phyloP scores from a whole-genome alignment of 1,284 basidiomycete species.

The Apiotrichum gracile region DNA sequence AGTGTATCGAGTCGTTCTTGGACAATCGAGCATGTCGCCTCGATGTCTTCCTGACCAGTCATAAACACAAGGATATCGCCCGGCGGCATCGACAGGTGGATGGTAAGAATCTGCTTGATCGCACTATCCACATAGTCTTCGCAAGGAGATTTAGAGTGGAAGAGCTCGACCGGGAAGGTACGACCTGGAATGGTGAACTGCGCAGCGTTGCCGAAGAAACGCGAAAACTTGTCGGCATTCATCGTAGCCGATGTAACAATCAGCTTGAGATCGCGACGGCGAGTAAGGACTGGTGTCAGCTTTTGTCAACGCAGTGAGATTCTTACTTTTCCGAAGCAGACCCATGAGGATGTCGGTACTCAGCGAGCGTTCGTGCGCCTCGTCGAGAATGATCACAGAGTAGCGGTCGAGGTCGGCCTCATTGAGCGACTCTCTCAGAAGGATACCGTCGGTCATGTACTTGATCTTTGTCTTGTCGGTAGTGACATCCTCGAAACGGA shows the following conservation, averaged over 20 bases:
- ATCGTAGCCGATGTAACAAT: slow-evolving; percentile 98
- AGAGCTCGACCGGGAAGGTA: slow-evolving; percentile 96
- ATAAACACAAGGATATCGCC: slow-evolving; percentile 98
- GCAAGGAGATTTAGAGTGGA: slow-evolving; percentile 93
- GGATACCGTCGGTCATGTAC: slow-evolving; percentile 97
- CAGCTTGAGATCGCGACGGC: slow-evolving; percentile 85
- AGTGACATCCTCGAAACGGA: slow-evolving; percentile 97
- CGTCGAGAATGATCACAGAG: slow-evolving; percentile 91
- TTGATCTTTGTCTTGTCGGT: slow-evolving; percentile 89
- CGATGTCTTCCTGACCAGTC: slow-evolving; percentile 99
- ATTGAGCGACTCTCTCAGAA: slow-evolving; percentile 89
- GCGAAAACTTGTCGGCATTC: slow-evolving; percentile 98
- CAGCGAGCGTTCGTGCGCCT: slow-evolving; percentile 92
- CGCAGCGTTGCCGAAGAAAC: slow-evolving; percentile 90
- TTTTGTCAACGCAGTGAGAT: slow-evolving; percentile 3
- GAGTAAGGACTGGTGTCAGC: slow-evolving; percentile 64
- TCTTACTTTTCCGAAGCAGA: slow-evolving; percentile 80
- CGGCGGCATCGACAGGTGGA: slow-evolving; percentile 86
- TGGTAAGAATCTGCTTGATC: slow-evolving; percentile 94
- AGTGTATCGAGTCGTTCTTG: slow-evolving; percentile 85
- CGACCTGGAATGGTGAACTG: slow-evolving; percentile 96
- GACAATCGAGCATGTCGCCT: slow-evolving; percentile 85
- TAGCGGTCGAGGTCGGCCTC: slow-evolving; percentile 94
- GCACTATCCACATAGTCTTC: slow-evolving; percentile 98
- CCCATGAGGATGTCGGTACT: slow-evolving; percentile 98